These are phyloP conservation scores for Globisporangium cederbergense DNA, from an alignment of 352 stramenopile species.

Conservation along the genomic window DNA sequence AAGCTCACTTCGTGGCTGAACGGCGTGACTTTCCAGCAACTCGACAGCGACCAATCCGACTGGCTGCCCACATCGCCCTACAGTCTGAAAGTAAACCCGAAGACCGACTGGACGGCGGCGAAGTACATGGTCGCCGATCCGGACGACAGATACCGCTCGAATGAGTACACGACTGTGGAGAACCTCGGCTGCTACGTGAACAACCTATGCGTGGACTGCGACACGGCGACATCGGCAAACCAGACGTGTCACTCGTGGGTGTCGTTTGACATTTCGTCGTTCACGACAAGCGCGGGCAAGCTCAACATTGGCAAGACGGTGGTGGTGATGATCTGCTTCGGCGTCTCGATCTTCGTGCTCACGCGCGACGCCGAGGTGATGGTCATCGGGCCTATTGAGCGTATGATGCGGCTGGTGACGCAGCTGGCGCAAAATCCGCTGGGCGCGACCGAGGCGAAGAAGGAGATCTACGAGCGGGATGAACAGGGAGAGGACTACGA, in stretches of 20 bases:
- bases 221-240: conserved; percentile 23
- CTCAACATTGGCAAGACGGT: conserved; percentile 86
- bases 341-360: conserved; percentile 90
- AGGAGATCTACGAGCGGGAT: conserved; percentile 76
- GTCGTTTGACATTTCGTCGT: conserved; percentile 67
- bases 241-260: conserved; percentile 67
- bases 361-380: conserved; percentile 92
- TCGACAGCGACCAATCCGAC: conserved; percentile 39
- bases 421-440: conserved; percentile 69
- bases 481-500: conserved; percentile 89
- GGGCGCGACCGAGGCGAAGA: conserved; percentile 60
- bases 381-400: conserved; percentile 96
- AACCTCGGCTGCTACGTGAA: conserved; percentile 69
- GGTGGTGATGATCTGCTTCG: conserved; percentile 90
- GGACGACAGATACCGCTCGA: conserved; percentile 38
- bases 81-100: conserved; percentile 48
- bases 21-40: conserved; percentile 48
- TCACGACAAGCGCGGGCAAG: conserved; percentile 33
- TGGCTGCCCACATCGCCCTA: conserved; percentile 42
- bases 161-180: conserved; percentile 57
- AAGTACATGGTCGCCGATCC: conserved; percentile 46
- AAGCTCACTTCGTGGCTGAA: conserved; percentile 53
- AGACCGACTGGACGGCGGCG: conserved; percentile 60
- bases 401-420: conserved; percentile 90
- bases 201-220: conserved; percentile 55